Conservation (phyloP, 352 stramenopile genomes). For the Phytophthora fragariae region DNA sequence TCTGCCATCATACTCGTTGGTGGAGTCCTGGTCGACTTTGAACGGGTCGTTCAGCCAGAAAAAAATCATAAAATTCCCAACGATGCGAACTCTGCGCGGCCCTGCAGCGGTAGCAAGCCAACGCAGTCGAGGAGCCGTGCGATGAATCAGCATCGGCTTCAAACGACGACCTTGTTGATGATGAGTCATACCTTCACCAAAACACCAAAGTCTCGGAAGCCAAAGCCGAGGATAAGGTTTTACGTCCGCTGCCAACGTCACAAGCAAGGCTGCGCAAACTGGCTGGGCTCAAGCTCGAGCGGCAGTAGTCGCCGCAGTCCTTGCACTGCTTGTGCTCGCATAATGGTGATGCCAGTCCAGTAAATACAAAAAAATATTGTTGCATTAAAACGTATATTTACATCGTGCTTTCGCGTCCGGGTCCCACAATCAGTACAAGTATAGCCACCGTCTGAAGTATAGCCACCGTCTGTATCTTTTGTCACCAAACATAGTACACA, state of each 20-base stretch:
- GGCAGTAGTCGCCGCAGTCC: background rate
- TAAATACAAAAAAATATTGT: background rate
- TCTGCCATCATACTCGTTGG: slow-evolving; percentile 46
- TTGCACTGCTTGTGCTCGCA: slow-evolving; percentile 15
- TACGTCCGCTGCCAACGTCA: slow-evolving; percentile 12
- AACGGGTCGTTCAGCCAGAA: slow-evolving; percentile 35
- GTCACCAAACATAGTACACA: too few relatives aligned
- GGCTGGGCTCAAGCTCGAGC: background rate
- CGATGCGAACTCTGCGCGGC: slow-evolving; percentile 10
- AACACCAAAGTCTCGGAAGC: slow-evolving; percentile 6
- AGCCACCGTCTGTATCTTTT: too few relatives aligned
- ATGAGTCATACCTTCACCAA: background rate
- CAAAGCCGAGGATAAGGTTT: background rate
- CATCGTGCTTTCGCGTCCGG: too few relatives aligned
- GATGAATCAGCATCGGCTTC: background rate
- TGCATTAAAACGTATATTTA: background rate
- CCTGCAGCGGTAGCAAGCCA: slow-evolving; percentile 3
- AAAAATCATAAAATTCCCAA: slow-evolving; percentile 20
- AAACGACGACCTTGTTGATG: background rate
- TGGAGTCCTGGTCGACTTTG: slow-evolving; percentile 41
- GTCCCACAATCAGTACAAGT: too few relatives aligned
- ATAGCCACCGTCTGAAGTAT: too few relatives aligned
- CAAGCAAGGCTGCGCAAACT: slow-evolving; percentile 2
- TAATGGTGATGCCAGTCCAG: background rate
- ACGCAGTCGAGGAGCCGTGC: slow-evolving; percentile 12